A percentile compares a stretch with the other conserved stretches of the same genome.
Conservation (phyloP, 495 filamentous ascomycete species). For the Copromyces sp. region DNA sequence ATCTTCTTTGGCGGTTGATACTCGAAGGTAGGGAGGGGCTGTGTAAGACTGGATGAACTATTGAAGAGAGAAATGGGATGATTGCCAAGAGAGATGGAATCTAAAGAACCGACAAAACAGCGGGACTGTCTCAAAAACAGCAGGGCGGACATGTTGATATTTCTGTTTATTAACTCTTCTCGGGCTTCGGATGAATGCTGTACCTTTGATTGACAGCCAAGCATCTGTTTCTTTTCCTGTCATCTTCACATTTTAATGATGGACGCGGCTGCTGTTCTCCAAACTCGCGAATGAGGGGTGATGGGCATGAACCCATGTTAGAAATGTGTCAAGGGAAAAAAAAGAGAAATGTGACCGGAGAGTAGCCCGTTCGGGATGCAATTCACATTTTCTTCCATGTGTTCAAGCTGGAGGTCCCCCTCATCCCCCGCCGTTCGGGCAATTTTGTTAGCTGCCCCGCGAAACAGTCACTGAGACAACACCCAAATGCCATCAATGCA, state of each 20-base stretch:
- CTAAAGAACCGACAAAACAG: background rate
- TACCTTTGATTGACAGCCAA: background rate
- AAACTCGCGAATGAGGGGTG: background rate
- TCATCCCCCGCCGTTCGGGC: background rate
- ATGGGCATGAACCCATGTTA: background rate
- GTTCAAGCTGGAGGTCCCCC: background rate
- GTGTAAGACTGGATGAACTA: background rate
- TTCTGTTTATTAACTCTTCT: background rate
- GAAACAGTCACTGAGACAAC: background rate
- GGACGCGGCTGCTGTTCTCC: background rate
- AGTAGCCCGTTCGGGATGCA: background rate
- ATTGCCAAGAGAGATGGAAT: background rate
- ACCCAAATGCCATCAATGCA: background rate
- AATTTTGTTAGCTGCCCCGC: background rate
- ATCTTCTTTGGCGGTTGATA: background rate
- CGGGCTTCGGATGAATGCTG: background rate
- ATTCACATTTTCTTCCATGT: background rate
- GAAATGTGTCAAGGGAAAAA: background rate
- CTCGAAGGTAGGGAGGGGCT: background rate
- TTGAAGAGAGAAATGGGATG: background rate
- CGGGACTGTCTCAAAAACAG: background rate
- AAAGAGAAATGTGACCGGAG: background rate
- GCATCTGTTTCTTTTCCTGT: background rate
- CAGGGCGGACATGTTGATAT: background rate
- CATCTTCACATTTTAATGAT: background rate